Conservation (phyloP, 345 rosid genomes). For the Gossypium raimondii region DNA sequence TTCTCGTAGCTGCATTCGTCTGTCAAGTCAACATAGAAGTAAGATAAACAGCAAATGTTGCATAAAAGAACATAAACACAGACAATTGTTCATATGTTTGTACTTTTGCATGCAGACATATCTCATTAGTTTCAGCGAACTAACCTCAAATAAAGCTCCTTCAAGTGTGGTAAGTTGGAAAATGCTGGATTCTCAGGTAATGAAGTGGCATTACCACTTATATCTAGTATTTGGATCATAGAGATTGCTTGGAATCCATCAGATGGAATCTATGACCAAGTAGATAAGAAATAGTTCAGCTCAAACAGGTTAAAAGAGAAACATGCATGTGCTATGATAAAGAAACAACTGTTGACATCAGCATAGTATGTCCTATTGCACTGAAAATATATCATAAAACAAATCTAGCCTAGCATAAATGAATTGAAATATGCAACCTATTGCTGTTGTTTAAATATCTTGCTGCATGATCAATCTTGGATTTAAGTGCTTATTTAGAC, state of each 20-base stretch:
- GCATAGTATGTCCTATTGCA: background rate
- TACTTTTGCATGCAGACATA: background rate
- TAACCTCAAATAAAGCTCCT: slow-evolving; percentile 88
- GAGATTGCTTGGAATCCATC: slow-evolving; percentile 73
- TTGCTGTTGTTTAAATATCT: background rate
- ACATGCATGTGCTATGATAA: slow-evolving; percentile 17
- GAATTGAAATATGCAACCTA: background rate
- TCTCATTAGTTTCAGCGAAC: slow-evolving; percentile 18
- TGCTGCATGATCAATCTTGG: background rate
- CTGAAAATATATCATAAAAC: background rate
- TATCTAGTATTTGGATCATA: slow-evolving; percentile 70
- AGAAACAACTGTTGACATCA: slow-evolving; percentile 7
- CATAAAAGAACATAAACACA: background rate
- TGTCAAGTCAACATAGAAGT: slow-evolving; percentile 29
- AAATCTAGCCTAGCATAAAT: slow-evolving; percentile 6
- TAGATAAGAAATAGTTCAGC: slow-evolving; percentile 17
- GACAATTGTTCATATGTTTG: background rate
- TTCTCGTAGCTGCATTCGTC: slow-evolving; percentile 64
- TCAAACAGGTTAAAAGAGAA: slow-evolving; percentile 7
- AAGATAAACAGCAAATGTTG: slow-evolving; percentile 7
- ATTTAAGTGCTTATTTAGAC: background rate
- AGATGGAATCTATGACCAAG: slow-evolving; percentile 52
- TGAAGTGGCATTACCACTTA: slow-evolving; percentile 68
- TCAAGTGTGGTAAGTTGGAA: slow-evolving; percentile 58
- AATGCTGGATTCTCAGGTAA: slow-evolving; percentile 52